Evolutionary conservation across 257 asterid genomes (phyloP), one percentile per base, ranked within the genome.

Genomic region (Capsicum chinense): DNA sequence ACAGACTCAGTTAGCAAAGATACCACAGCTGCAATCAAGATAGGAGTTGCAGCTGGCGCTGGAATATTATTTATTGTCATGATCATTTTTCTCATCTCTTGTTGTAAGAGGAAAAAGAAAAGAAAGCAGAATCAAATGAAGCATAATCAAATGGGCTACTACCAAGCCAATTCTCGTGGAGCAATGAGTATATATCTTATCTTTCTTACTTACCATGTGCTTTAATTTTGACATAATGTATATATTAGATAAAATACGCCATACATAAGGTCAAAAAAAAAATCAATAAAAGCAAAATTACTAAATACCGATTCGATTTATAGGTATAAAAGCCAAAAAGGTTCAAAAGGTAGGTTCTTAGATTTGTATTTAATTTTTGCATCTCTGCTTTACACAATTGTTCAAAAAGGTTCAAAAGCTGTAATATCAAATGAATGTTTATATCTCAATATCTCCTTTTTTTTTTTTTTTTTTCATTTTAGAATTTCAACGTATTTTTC

Each of bases 21-120:
- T 17, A 37, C 54, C 68, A 68, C 33, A 10, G 11, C 14, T 10
- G 85, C 88, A 54, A 44, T 92, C 5, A 86, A 85, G 11, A 92
- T 90, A 1, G 99, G 98, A 83, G 91, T 84, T 9, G 93, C 94
- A 0, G 94, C 90, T 0, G 97, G 95, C 1, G 97, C 90, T 3
- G 95, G 88, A 80, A 52, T 95, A 13, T 80, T 95, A 83, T 86
- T 94, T 16, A 58, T 90, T 17, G 35, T 93, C 17, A 33, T 93
- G 89, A 57, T 94, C 12, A 88, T 86, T 21, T 85, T 88, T 66
- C 26, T 91, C 79, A 21, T 92, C 15, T 85, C 86, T 63, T 90
- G 94, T 52, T 50, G 85, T 21, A 90, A 62, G 62, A 90, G 89
- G 78, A 94, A 89, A 85, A 94, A 88, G 86, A 86, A 95, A 81